Evolutionary conservation across 306 rosid species (phyloP).

Genomic region (Datisca glomerata): DNA sequence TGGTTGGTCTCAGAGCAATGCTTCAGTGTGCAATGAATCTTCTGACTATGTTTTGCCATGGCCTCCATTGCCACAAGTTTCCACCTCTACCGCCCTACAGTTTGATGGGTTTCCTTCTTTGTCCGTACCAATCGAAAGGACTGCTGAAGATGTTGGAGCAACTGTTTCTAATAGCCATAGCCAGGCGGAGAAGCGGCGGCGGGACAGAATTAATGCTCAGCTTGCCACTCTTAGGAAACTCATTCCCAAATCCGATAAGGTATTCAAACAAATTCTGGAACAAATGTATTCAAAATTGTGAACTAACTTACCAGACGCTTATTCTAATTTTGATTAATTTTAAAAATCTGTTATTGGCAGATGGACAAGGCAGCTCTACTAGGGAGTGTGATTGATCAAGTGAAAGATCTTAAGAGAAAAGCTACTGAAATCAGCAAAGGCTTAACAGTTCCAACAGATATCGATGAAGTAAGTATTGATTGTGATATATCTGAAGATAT

Average conservation of each 20-base stretch:
- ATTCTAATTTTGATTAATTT: neutral
- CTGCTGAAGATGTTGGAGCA: slow-evolving; percentile 41
- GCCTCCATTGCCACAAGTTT: slow-evolving; percentile 19
- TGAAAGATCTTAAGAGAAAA: slow-evolving; percentile 80
- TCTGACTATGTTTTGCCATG: slow-evolving; percentile 28
- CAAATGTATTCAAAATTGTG: neutral
- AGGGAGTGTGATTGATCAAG: slow-evolving; percentile 84
- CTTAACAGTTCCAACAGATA: slow-evolving; percentile 60
- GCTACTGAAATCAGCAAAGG: slow-evolving; percentile 55
- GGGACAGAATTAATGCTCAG: slow-evolving; percentile 90
- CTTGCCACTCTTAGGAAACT: slow-evolving; percentile 85
- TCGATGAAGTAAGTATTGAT: slow-evolving; percentile 67
- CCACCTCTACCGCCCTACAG: slow-evolving; percentile 33
- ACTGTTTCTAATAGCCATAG: slow-evolving; percentile 87
- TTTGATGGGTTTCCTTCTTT: slow-evolving; percentile 38
- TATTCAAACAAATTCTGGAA: slow-evolving; percentile 7
- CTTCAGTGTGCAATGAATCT: slow-evolving; percentile 20
- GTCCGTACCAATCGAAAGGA: slow-evolving; percentile 22
- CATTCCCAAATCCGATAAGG: slow-evolving; percentile 94
- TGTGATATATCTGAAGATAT: no score
- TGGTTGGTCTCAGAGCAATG: slow-evolving; percentile 25
- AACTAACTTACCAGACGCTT: neutral
- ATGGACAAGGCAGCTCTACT: slow-evolving; percentile 96
- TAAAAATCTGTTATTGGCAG: slow-evolving; percentile 26
- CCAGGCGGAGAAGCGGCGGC: slow-evolving; percentile 86